Evolutionary conservation across 768 basidiomycete genomes (phyloP).

Genomic region (Asterophora parasitica): DNA sequence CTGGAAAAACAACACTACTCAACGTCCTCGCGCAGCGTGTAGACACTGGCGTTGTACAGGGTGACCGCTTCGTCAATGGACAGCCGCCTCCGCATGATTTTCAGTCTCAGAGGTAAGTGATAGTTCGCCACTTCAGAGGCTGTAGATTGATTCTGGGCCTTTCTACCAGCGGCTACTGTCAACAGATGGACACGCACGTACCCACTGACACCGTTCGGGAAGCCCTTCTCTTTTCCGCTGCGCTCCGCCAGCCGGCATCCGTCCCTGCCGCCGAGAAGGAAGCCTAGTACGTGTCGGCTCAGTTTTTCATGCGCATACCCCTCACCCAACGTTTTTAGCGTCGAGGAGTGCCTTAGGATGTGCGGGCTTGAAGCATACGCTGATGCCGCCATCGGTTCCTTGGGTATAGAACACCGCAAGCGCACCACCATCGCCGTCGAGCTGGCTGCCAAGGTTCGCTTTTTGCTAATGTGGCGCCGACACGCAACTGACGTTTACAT

Average conservation of each 20-base stretch:
- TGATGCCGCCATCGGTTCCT: conserved; percentile 62
- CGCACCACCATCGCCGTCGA: conserved; percentile 85
- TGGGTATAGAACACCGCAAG: conserved; percentile 70
- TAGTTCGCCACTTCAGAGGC: neutral
- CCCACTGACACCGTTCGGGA: conserved; percentile 75
- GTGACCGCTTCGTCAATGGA: conserved; percentile 53
- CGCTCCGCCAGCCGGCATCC: conserved; percentile 65
- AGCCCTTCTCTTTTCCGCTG: conserved; percentile 75
- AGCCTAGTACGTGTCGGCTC: conserved; percentile 53
- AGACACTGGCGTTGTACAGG: conserved; percentile 42
- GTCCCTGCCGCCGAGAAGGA: conserved; percentile 70
- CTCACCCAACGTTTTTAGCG: conserved; percentile 21
- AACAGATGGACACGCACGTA: conserved; percentile 82
- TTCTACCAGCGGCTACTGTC: conserved; percentile 65
- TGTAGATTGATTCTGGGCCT: neutral
- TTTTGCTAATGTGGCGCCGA: neutral
- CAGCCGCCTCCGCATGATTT: conserved; percentile 51
- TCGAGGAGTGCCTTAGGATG: conserved; percentile 47
- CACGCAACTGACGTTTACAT: neutral
- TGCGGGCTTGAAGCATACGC: conserved; percentile 61
- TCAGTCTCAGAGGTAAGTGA: conserved; percentile 51
- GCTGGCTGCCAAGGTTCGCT: conserved; percentile 74
- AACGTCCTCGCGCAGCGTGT: conserved; percentile 53
- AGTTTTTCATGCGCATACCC: neutral
- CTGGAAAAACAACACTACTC: conserved; percentile 55